Evolutionary conservation across 2,329 filamentous ascomycete genomes (phyloP), one percentile per base, ranked within the genome.

Genomic region (Colletotrichum truncatum): DNA sequence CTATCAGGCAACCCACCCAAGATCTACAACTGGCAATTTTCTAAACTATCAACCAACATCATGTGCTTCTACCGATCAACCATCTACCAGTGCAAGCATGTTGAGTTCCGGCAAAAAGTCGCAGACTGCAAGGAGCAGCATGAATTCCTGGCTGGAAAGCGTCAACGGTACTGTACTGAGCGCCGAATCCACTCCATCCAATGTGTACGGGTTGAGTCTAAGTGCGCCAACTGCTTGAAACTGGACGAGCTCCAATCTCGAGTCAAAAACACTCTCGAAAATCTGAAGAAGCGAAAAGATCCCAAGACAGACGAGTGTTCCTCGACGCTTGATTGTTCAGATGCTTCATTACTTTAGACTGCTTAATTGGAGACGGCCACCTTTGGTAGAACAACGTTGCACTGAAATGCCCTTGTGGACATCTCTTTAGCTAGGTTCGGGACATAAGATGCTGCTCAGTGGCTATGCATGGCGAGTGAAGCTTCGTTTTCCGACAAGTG

Each of bases 301-400:
- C 14, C 39, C 14, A n/a, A 32, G 10, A 28, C 25, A 16, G 45
- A 30, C 18, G 39, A 21, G 6, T 4, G 12, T 10, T 21, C n/a
- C 16, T 43, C 39, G 8, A 69, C 34, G 53, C 54, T 56, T 67
- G 68, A 67, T 67, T 69, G 56, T 65, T 55, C 49, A 55, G 51
- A n/a, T 68, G 69, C 25, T 72, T 54, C 84, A 78, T 4, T 52
- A 28, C 3, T 49, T 26, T 39, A 39, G 26, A 12, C 21, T 30
- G n/a, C 11, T 32, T 49, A n/a, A 30, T 49, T 16, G 16, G 45
- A 49, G 11, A 30, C 16, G 30, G 26, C n/a, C 21, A 16, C 45
- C 16, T 21, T 18, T 4, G n/a, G n/a, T n/a, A n/a, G n/a, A n/a
- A n/a, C n/a, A n/a, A n/a, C n/a, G n/a, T n/a, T n/a, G n/a, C n/a